phyloP scores from a whole-genome alignment of 1,284 basidiomycete genomes.

The Coriolopsis trogii region DNA sequence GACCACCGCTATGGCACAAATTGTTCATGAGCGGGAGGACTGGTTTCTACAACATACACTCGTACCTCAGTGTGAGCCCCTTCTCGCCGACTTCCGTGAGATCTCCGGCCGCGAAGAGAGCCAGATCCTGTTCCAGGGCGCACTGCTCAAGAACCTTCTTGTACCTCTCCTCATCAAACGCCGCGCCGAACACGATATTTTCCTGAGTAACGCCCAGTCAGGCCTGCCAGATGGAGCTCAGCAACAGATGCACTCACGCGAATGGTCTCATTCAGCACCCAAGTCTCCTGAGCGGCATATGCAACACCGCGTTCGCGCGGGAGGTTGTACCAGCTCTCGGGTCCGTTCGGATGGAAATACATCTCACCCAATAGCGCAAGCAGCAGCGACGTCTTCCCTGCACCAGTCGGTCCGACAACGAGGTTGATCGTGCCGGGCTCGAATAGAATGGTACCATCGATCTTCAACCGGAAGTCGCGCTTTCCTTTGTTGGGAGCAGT shows the following conservation, averaged over 20 bases:
- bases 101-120: conserved; percentile 73
- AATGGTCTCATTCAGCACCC: conserved; percentile 64
- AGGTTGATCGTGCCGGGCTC: conserved; percentile 60
- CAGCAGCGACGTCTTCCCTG: conserved; percentile 52
- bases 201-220: conserved; percentile 25
- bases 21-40: neutral
- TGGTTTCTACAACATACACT: neutral
- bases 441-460: conserved; percentile 59
- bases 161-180: conserved; percentile 44
- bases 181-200: conserved; percentile 48
- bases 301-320: conserved; percentile 67
- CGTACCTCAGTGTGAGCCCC: conserved; percentile 35
- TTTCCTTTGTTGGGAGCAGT: conserved; percentile 22
- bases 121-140: conserved; percentile 62
- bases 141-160: conserved; percentile 60
- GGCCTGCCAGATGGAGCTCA: neutral
- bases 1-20: conserved; percentile 60
- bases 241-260: conserved; percentile 30
- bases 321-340: conserved; percentile 64
- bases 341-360: conserved; percentile 55
- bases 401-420: conserved; percentile 64
- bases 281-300: conserved; percentile 78
- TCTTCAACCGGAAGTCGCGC: conserved; percentile 49
- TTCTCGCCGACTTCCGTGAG: conserved; percentile 72
- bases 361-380: conserved; percentile 66